Evolutionary conservation across 495 filamentous ascomycete genomes (phyloP).

Genomic region (Barbatosphaeria neglecta): DNA sequence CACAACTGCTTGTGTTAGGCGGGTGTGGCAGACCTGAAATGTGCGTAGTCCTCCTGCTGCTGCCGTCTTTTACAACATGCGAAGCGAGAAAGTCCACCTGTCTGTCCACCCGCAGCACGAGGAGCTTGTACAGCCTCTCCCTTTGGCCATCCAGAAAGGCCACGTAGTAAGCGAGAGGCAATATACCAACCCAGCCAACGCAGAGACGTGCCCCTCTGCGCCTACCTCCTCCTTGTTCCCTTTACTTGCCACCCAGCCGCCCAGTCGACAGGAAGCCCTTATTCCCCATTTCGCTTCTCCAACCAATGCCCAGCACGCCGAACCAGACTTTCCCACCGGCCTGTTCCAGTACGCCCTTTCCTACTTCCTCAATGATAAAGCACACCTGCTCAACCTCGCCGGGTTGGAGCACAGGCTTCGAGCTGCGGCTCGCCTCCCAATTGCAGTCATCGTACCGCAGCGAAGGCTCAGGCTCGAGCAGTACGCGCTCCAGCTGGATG

Average conservation of each 20-base stretch:
- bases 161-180: too few relatives aligned
- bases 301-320: conserved; percentile 75
- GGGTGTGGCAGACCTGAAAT: too few relatives aligned
- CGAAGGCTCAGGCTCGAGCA: conserved; percentile 36
- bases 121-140: too few relatives aligned
- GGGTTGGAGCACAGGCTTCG: conserved; percentile 60
- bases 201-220: too few relatives aligned
- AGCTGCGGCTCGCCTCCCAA: conserved; percentile 32
- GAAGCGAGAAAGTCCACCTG: too few relatives aligned
- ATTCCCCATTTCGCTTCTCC: conserved; percentile 85
- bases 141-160: too few relatives aligned
- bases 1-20: too few relatives aligned
- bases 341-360: conserved; percentile 26
- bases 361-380: conserved; percentile 68
- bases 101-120: too few relatives aligned
- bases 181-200: too few relatives aligned
- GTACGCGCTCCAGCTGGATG: conserved; percentile 47
- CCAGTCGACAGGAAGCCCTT: conserved; percentile 78
- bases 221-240: neutral
- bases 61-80: too few relatives aligned
- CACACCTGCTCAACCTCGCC: conserved; percentile 86
- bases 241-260: conserved; percentile 46
- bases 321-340: conserved; percentile 51
- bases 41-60: too few relatives aligned
- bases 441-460: conserved; percentile 38